Evolutionary conservation across 1,139 yeast genomes (phyloP), one percentile per base, ranked within the genome.

Genomic region (Saccharomyces hybrid): DNA sequence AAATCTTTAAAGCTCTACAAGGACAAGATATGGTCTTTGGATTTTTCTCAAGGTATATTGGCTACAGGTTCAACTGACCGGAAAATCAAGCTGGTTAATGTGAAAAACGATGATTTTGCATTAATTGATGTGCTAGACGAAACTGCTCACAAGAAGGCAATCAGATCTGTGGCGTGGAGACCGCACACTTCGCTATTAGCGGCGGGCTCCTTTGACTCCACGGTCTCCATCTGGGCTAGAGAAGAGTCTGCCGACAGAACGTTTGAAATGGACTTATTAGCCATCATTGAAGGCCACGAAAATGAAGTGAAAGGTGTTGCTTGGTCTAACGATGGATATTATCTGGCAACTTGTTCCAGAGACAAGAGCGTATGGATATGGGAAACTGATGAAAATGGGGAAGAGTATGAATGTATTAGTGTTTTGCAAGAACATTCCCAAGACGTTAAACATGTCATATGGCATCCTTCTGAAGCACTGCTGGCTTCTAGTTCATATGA

Each of bases 291-390:
- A 70, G 99, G 99, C 9, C 99, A 95, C 70, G 99, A 93, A 64
- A 91, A 90, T 70, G 99, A 93, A 67, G 88, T 93, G 60, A 93
- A 93, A 69, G 74, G 90, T 25, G 95, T 93, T 1, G 84, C 86
- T 7, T 93, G 99, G 99, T 88, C 95, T 44, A 73, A 75, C 49
- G 81, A 82, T 56, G 98, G 98, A 0, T 75, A 74, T 50, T 82
- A 80, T 54, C 73, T 93, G 51, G 98, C 98, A 0, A 84, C 96
- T 1, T 91, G 99, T 68, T 90, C 97, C 0, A 78, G 99, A 65
- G 99, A 93, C 68, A 95, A 95, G 70, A 85, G 95, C 27, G 86
- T 91, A 4, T 93, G 99, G 99, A 82, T 93, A 46, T 93, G 99
- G 99, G 99, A 93, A 69, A 87, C 97, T 5, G 98, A 91, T 69